These are phyloP conservation scores for Melampsora americana DNA, from an alignment of 1,284 basidiomycete species.

Conservation along the genomic window DNA sequence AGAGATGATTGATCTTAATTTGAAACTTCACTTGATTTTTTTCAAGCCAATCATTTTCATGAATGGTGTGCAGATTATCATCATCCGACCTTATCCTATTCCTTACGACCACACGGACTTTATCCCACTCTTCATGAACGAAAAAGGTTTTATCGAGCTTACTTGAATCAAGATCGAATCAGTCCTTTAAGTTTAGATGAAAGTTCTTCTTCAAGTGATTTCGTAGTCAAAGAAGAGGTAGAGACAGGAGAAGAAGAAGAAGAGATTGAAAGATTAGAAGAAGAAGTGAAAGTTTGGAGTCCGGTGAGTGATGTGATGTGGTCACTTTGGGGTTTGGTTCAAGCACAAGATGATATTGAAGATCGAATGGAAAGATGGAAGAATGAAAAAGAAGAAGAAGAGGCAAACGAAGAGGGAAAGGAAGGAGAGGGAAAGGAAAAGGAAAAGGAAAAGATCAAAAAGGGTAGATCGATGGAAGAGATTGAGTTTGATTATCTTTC, in stretches of 20 bases:
- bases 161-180: slow-evolving; percentile 59
- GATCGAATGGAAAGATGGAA: slow-evolving; percentile 25
- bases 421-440: too few species aligned
- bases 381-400: not conserved
- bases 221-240: too few species aligned
- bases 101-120: slow-evolving; percentile 65
- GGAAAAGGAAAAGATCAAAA: too few species aligned
- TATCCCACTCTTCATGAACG: slow-evolving; percentile 75
- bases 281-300: slow-evolving; percentile 76
- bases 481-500: slow-evolving; percentile 74
- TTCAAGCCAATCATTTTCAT: slow-evolving; percentile 43
- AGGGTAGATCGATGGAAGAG: too few species aligned
- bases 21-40: too few species aligned
- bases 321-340: slow-evolving; percentile 86
- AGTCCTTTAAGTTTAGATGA: slow-evolving; percentile 18
- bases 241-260: slow-evolving; percentile 39
- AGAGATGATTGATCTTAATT: too few species aligned
- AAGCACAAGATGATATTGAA: slow-evolving; percentile 73
- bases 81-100: slow-evolving; percentile 66
- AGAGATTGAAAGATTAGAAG: slow-evolving; percentile 60
- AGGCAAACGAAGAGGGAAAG: slow-evolving; percentile 55
- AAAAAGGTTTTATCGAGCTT: slow-evolving; percentile 75
- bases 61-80: slow-evolving; percentile 81
- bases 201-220: too few species aligned
- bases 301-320: slow-evolving; percentile 83